Conservation (phyloP, 352 stramenopile species). For the Phytophthora quininea region DNA sequence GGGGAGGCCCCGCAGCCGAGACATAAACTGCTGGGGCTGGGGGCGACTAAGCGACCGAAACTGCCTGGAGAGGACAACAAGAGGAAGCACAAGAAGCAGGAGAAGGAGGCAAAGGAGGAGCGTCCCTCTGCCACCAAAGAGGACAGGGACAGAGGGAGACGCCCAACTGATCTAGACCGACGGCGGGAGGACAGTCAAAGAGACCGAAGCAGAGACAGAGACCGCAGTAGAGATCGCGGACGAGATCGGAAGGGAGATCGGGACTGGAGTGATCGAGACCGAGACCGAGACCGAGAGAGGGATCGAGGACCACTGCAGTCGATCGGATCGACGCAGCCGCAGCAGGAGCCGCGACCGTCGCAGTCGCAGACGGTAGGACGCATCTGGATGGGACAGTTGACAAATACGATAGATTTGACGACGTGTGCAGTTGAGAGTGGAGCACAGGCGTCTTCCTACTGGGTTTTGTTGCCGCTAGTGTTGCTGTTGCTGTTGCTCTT, state of each 20-base stretch:
- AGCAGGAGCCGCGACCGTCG: slow-evolving; percentile 28
- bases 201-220: slow-evolving; percentile 6
- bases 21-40: slow-evolving; percentile 92
- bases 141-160: slow-evolving; percentile 10
- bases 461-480: slow-evolving; percentile 14
- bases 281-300: slow-evolving; percentile 9
- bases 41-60: slow-evolving; percentile 81
- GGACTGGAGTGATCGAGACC: slow-evolving; percentile 28
- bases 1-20: slow-evolving; percentile 67
- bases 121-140: not conserved
- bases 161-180: too few species aligned
- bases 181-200: not conserved
- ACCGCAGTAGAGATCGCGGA: slow-evolving; percentile 14
- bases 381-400: too few species aligned
- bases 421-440: slow-evolving; percentile 6
- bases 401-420: too few species aligned
- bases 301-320: not conserved
- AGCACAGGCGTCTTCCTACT: slow-evolving; percentile 12
- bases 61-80: slow-evolving; percentile 55
- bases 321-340: slow-evolving; percentile 21
- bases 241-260: slow-evolving; percentile 24
- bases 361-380: slow-evolving; percentile 34
- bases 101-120: slow-evolving; percentile 11
- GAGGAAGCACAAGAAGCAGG: slow-evolving; percentile 34
- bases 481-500: slow-evolving; percentile 15